phyloP scores from a whole-genome alignment of 2,329 filamentous ascomycete genomes.

The Beauveria brongniartii region DNA sequence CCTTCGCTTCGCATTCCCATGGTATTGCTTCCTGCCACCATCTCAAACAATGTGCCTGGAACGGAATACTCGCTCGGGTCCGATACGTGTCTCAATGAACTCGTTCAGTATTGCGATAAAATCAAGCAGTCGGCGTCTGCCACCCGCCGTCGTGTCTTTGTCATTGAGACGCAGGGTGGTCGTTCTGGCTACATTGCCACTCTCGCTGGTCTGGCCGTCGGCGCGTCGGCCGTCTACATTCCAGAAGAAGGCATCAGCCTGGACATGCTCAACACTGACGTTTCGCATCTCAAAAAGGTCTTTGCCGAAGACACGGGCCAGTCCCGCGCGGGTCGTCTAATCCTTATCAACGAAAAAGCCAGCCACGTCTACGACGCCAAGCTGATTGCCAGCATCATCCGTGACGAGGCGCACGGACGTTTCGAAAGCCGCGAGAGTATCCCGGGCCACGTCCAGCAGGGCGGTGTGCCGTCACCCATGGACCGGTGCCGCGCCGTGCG shows the following conservation, averaged over 20 bases:
- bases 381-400: conserved; percentile 91
- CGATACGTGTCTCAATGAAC: conserved; percentile 91
- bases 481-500: conserved; percentile 87
- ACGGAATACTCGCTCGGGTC: conserved; percentile 96
- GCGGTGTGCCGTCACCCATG: conserved; percentile 88
- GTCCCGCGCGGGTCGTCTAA: conserved; percentile 82
- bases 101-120: conserved; percentile 92
- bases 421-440: conserved; percentile 92
- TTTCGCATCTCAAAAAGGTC: conserved; percentile 76
- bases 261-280: conserved; percentile 85
- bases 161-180: conserved; percentile 95
- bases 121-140: conserved; percentile 96
- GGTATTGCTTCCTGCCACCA: conserved; percentile 85
- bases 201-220: conserved; percentile 82
- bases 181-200: conserved; percentile 91
- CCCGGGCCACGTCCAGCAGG: conserved; percentile 90
- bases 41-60: conserved; percentile 96
- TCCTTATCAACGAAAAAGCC: conserved; percentile 94
- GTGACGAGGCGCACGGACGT: conserved; percentile 80
- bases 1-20: conserved; percentile 88
- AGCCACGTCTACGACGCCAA: conserved; percentile 86
- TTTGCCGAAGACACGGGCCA: conserved; percentile 83
- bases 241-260: conserved; percentile 93
- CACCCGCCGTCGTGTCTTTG: conserved; percentile 86
- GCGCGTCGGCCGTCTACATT: conserved; percentile 88